Evolutionary conservation across 2,329 filamentous ascomycete genomes (phyloP), one percentile per base, ranked within the genome.

Genomic region (Trichoderma breve): DNA sequence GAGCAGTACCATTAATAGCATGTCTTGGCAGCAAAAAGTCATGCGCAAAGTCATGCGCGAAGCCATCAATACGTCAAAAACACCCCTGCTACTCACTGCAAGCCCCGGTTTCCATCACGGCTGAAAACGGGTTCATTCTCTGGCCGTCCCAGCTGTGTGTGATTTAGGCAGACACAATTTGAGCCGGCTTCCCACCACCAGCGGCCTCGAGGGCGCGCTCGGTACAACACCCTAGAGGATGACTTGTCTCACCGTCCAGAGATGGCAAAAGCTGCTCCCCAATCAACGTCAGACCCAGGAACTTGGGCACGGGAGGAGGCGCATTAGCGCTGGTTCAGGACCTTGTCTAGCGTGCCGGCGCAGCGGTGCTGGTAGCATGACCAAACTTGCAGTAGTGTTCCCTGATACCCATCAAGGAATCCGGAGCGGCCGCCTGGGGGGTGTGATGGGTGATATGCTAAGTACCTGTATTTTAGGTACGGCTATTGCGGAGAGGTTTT

Each of bases 301-400:
- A 63, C 64, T 62, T 72, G 70, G 70, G 57, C 55, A 32, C 70
- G 70, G 70, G 65, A 72, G 68, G 47, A 68, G 70, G 55, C 32
- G 70, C 65, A 69, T 47, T 72, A 62, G 64, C 53, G 70, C 39
- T 51, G 30, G 64, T 43, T 69, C 30, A 63, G 39, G 34, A 39
- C 64, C 70, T 26, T 69, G 70, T 60, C 70, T 72, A 72, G 70
- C 64, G 70, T 69, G 63, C 51, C 64, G 65, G 55, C 64, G 43
- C 55, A 61, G 57, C 58, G 70, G 70, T 63, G 53, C 36, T 62
- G 63, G 63, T 32, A 51, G 62, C 47, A 71, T 47, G 36, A 51
- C 62, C 53, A 24, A 36, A n/a, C 36, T 21, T 57, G 60, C 39
- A 12, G 15, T 51, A 64, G 57, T 34, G 55, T n/a, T 60, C 57